Percentiles rank a stretch among this genome's conserved stretches.
phyloP scores from a whole-genome alignment of 768 basidiomycete genomes.

The Grammothele lineata region DNA sequence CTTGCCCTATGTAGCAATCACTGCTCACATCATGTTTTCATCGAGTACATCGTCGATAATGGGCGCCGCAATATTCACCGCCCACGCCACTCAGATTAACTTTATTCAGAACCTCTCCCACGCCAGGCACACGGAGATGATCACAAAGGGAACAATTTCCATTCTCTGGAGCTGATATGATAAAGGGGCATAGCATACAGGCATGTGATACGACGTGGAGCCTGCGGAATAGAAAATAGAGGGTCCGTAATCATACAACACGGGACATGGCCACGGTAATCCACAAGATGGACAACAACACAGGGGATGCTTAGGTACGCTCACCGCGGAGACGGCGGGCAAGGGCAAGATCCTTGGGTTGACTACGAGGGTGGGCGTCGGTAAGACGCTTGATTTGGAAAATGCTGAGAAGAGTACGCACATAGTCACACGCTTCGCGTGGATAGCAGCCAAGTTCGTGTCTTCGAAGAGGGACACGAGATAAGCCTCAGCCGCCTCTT shows the following conservation, averaged over 20 bases:
- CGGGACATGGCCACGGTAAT: conserved; percentile 7
- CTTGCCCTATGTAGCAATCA: neutral
- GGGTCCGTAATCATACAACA: conserved; percentile 11
- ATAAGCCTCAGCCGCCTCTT: conserved; percentile 83
- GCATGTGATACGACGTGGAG: conserved; percentile 4
- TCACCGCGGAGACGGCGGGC: conserved; percentile 79
- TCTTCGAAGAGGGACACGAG: conserved; percentile 78
- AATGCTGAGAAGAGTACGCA: conserved; percentile 15
- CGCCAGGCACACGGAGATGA: too few relatives aligned
- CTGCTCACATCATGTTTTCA: neutral
- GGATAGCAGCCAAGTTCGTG: conserved; percentile 81
- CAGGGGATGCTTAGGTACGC: conserved; percentile 44
- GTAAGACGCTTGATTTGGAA: neutral
- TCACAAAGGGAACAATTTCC: too few relatives aligned
- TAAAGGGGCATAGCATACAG: conserved; percentile 13
- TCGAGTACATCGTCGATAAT: neutral
- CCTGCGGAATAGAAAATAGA: neutral
- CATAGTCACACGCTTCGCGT: conserved; percentile 81
- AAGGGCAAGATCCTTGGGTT: conserved; percentile 82
- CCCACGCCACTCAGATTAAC: too few relatives aligned
- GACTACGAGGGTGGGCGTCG: conserved; percentile 30
- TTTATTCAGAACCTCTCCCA: too few relatives aligned
- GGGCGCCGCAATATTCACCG: neutral
- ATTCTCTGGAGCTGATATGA: too few relatives aligned
- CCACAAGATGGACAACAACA: conserved; percentile 1